Evolutionary conservation across 2,329 filamentous ascomycete genomes (phyloP).

Genomic region (Helotiales sp.): DNA sequence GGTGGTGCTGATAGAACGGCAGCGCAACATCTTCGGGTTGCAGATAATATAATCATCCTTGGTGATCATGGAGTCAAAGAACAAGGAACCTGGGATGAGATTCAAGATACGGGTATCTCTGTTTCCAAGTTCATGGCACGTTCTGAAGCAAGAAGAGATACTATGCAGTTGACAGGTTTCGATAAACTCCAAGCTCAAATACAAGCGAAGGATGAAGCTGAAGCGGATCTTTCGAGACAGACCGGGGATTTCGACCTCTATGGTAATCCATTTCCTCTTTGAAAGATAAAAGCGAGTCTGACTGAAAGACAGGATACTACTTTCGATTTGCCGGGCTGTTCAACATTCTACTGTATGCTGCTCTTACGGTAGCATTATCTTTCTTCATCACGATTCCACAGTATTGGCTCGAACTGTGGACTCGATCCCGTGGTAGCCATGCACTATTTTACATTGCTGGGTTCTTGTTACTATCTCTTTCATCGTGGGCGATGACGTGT

Average conservation of each 20-base stretch:
- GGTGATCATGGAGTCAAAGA: constrained; percentile 31
- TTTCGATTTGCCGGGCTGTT: neutral
- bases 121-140: constrained; percentile 27
- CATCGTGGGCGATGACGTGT: constrained; percentile 41
- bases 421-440: neutral
- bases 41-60: constrained; percentile 43
- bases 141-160: constrained; percentile 29
- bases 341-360: neutral
- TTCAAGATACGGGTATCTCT: constrained; percentile 13
- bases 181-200: constrained; percentile 17
- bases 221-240: constrained; percentile 24
- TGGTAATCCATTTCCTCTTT: constrained; percentile 8
- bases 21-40: constrained; percentile 39
- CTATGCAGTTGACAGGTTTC: constrained; percentile 14
- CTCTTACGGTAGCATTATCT: neutral
- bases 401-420: constrained; percentile 41
- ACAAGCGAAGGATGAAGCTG: constrained; percentile 22
- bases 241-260: constrained; percentile 27
- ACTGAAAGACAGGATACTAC: constrained; percentile 3
- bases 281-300: neutral
- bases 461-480: constrained; percentile 37
- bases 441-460: constrained; percentile 25
- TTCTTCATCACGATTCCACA: constrained; percentile 14
- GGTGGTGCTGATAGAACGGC: constrained; percentile 3
- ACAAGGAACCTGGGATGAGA: constrained; percentile 37